Conservation (phyloP, 176 grass and related monocot genomes). For the Oryza coarctata region DNA sequence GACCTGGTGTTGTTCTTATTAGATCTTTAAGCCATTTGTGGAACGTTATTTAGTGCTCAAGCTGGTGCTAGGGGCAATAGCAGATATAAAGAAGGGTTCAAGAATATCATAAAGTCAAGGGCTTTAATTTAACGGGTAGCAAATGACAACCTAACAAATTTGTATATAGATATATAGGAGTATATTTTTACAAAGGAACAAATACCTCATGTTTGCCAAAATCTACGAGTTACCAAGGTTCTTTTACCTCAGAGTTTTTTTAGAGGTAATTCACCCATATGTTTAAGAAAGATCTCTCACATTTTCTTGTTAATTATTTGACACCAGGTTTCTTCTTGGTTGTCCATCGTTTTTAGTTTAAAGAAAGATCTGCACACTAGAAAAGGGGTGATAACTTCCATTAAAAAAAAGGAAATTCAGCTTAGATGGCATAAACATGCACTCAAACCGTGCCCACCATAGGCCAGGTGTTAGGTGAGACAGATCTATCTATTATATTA, state of each 20-base stretch:
- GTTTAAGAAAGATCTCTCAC: conserved; percentile 31
- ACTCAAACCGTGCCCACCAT: conserved; percentile 21
- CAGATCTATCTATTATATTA: not conserved
- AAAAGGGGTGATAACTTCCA: not conserved
- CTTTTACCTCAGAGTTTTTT: conserved; percentile 24
- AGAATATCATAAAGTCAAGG: conserved; percentile 24
- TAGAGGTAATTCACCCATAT: not conserved
- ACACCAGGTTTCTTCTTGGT: too few relatives aligned
- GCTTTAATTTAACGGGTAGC: conserved; percentile 26
- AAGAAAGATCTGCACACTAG: conserved; percentile 27
- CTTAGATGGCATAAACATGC: not conserved
- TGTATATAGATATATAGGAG: not conserved
- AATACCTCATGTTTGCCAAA: conserved; percentile 25
- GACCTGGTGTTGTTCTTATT: conserved; percentile 22
- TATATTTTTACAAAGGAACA: not conserved
- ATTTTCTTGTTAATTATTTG: too few relatives aligned
- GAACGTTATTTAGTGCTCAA: conserved; percentile 44
- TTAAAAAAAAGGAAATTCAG: not conserved
- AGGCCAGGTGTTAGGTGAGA: conserved; percentile 1
- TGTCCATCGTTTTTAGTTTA: too few relatives aligned
- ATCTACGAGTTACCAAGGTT: not conserved
- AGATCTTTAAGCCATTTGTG: conserved; percentile 33
- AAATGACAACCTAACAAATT: conserved; percentile 18
- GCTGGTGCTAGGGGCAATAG: conserved; percentile 32
- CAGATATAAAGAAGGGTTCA: conserved; percentile 32